These are phyloP conservation scores for Boechera divaricarpa DNA, from an alignment of 345 rosid genomes.

Conservation along the genomic window DNA sequence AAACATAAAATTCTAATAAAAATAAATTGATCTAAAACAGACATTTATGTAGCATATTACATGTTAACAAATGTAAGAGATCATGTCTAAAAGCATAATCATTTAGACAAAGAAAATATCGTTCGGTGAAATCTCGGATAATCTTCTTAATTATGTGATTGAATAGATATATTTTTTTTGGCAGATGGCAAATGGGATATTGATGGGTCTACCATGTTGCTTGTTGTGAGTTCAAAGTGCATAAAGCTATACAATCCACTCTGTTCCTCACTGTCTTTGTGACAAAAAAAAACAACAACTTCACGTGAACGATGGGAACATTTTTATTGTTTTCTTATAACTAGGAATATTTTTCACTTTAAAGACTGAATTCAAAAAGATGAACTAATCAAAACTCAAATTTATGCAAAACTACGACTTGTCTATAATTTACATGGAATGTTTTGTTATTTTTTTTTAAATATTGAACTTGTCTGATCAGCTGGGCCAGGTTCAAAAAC, in stretches of 20 bases:
- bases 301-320: constrained; percentile 47
- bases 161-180: neutral
- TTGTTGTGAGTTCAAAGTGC: constrained; percentile 44
- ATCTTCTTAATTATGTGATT: constrained; percentile 12
- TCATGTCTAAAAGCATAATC: neutral
- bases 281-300: constrained; percentile 35
- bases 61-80: neutral
- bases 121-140: neutral
- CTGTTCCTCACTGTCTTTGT: constrained; percentile 48
- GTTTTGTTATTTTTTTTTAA: neutral
- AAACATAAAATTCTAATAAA: neutral
- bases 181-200: constrained; percentile 33
- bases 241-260: constrained; percentile 46
- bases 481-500: constrained; percentile 18
- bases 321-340: constrained; percentile 37
- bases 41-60: neutral
- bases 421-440: constrained; percentile 23
- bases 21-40: neutral
- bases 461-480: constrained; percentile 19
- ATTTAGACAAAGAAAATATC: constrained; percentile 1
- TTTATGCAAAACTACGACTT: constrained; percentile 16
- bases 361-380: constrained; percentile 23
- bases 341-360: constrained; percentile 23
- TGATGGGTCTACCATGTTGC: constrained; percentile 49
- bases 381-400: constrained; percentile 14